Percentiles rank a stretch among this genome's conserved stretches.
Evolutionary conservation across 1,284 basidiomycete genomes (phyloP).

Genomic region (Mycena citricolor): DNA sequence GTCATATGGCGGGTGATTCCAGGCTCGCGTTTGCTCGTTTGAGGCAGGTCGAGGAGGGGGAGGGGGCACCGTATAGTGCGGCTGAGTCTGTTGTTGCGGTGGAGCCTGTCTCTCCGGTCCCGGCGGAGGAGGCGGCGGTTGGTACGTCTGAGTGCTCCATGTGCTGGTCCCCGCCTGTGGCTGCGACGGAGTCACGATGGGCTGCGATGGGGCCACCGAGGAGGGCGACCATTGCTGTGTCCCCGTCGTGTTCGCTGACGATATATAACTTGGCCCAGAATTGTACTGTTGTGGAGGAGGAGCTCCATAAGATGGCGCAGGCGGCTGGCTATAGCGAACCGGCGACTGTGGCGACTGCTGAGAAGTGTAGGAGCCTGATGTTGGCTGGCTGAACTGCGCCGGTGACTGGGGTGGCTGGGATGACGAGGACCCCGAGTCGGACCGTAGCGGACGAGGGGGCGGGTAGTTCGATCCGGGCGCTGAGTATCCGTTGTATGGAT

Average conservation of each 20-base stretch:
- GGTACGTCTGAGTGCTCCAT: no score
- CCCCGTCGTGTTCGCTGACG: slow-evolving; percentile 6
- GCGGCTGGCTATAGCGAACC: slow-evolving; percentile 30
- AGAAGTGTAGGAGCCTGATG: slow-evolving; percentile 30
- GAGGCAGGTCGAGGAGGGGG: slow-evolving; percentile 13
- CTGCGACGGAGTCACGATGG: no score
- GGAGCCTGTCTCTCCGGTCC: no score
- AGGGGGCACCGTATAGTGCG: slow-evolving; percentile 9
- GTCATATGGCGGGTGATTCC: slow-evolving; percentile 16
- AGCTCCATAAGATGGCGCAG: slow-evolving; percentile 17
- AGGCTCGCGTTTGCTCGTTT: slow-evolving; percentile 7
- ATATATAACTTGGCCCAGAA: slow-evolving; percentile 15
- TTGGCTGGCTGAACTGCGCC: slow-evolving; percentile 29
- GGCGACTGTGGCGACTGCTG: slow-evolving; percentile 30
- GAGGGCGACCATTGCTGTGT: slow-evolving; percentile 19
- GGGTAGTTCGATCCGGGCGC: slow-evolving; percentile 51
- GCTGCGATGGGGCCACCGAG: slow-evolving; percentile 8
- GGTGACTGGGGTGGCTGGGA: slow-evolving; percentile 22
- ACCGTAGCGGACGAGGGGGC: slow-evolving; percentile 36
- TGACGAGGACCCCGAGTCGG: slow-evolving; percentile 22
- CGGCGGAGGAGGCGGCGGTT: no score
- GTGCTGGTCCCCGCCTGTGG: no score
- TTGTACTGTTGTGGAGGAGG: slow-evolving; percentile 18
- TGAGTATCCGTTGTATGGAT: slow-evolving; percentile 41
- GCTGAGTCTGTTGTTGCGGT: slow-evolving; percentile 8